phyloP scores from a whole-genome alignment of 2,329 filamentous ascomycete species.

The Albophoma yamanashiensis region DNA sequence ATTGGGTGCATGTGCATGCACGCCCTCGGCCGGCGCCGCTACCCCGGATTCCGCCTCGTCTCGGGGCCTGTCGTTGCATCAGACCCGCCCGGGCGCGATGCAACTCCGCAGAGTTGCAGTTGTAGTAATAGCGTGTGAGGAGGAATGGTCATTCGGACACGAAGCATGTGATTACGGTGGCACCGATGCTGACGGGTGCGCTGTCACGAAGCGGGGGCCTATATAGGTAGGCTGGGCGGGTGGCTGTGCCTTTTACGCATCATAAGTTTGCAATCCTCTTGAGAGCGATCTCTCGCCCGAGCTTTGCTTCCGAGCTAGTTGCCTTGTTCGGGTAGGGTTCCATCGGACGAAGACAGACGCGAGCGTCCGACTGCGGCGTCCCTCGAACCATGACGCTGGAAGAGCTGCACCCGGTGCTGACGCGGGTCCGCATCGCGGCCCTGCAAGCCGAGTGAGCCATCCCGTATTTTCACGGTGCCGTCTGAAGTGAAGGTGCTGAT shows the following conservation, averaged over 20 bases:
- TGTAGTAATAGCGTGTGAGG: neutral
- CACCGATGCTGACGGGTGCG: neutral
- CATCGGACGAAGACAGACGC: neutral
- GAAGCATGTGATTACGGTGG: neutral
- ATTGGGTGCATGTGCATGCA: neutral
- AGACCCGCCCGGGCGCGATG: neutral
- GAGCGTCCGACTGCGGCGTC: neutral
- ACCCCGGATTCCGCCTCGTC: neutral
- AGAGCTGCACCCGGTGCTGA: constrained; percentile 30
- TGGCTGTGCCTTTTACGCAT: neutral
- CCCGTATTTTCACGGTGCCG: neutral
- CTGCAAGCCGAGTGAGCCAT: constrained; percentile 35
- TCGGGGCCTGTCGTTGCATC: neutral
- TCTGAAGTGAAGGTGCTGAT: neutral
- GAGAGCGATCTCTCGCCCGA: too few relatives aligned
- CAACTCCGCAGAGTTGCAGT: neutral
- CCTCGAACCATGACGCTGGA: constrained; percentile 20
- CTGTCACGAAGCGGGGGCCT: neutral
- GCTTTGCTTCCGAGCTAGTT: neutral
- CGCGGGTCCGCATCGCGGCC: constrained; percentile 36
- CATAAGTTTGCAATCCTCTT: neutral
- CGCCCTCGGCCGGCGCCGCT: neutral
- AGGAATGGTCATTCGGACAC: neutral
- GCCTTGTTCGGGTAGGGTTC: neutral
- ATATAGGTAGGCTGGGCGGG: neutral